These are phyloP conservation scores for Penicillium sp. DNA, from an alignment of 2,329 filamentous ascomycete genomes.

Conservation along the genomic window DNA sequence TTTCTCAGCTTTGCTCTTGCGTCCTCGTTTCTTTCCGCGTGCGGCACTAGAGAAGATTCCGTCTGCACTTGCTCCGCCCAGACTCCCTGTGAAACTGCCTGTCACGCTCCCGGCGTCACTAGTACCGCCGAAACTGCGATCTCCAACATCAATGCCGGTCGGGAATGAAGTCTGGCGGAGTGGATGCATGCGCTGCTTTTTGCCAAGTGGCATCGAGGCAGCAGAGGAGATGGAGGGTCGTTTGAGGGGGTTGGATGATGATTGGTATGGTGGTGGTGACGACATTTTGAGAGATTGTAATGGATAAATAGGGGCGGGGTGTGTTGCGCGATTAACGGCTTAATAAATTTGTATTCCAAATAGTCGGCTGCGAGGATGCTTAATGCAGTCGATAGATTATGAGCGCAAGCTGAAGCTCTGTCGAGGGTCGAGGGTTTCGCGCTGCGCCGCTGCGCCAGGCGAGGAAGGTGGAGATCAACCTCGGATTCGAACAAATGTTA, in stretches of 20 bases:
- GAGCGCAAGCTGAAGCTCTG: constrained; percentile 2
- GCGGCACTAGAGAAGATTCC: constrained; percentile 32
- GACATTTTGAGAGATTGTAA: constrained; percentile 32
- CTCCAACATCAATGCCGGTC: constrained; percentile 30
- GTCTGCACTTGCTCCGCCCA: constrained; percentile 38
- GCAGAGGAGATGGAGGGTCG: constrained; percentile 43
- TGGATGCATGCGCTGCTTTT: constrained; percentile 44
- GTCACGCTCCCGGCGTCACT: constrained; percentile 44
- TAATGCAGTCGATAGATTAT: not conserved
- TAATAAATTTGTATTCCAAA: not conserved
- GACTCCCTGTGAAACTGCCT: constrained; percentile 44
- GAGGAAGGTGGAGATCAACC: not conserved
- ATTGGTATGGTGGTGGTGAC: constrained; percentile 35
- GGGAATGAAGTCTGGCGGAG: constrained; percentile 50
- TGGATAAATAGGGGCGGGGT: not conserved
- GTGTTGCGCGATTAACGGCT: no score
- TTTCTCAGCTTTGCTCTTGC: constrained; percentile 41
- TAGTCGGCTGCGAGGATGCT: no score
- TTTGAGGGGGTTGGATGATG: constrained; percentile 39
- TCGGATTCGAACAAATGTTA: not conserved
- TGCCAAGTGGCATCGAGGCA: constrained; percentile 31
- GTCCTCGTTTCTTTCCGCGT: constrained; percentile 35
- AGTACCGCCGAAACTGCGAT: constrained; percentile 30
- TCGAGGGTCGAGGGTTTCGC: not conserved
- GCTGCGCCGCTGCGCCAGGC: constrained; percentile 1